A percentile compares a stretch with the other conserved stretches of the same genome.
phyloP scores from a whole-genome alignment of 2,329 filamentous ascomycete genomes.

The Teratosphaeriaceae sp. region DNA sequence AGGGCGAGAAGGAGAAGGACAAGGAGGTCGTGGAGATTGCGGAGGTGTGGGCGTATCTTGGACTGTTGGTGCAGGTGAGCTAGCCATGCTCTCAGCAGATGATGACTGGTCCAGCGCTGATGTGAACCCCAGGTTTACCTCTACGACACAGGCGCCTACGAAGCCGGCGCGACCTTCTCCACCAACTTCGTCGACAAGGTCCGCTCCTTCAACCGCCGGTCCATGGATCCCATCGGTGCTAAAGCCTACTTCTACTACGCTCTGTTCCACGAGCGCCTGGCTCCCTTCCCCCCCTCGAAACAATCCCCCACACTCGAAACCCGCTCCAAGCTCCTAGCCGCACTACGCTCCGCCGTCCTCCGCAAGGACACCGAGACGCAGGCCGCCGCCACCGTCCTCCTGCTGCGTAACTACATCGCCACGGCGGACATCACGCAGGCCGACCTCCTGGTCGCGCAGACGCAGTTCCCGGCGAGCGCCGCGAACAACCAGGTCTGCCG shows the following conservation, averaged over 20 bases:
- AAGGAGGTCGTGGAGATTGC: slow-evolving; percentile 26
- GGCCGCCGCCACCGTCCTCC: slow-evolving; percentile 86
- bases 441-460: slow-evolving; percentile 91
- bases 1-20: slow-evolving; percentile 13
- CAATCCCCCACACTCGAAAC: slow-evolving; percentile 82
- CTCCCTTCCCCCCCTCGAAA: slow-evolving; percentile 79
- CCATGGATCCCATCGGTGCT: slow-evolving; percentile 85
- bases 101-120: not conserved
- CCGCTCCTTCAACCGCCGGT: slow-evolving; percentile 84
- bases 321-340: slow-evolving; percentile 76
- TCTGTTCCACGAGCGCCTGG: slow-evolving; percentile 86
- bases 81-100: not conserved
- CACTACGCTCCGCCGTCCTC: slow-evolving; percentile 88
- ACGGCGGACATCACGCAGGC: slow-evolving; percentile 97
- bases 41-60: slow-evolving; percentile 33
- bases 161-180: slow-evolving; percentile 79
- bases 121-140: slow-evolving; percentile 66
- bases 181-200: slow-evolving; percentile 75
- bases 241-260: slow-evolving; percentile 99
- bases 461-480: slow-evolving; percentile 86
- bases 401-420: slow-evolving; percentile 91
- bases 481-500: slow-evolving; percentile 97
- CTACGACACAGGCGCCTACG: slow-evolving; percentile 74
- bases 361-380: slow-evolving; percentile 98
- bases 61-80: slow-evolving; percentile 29